These are phyloP conservation scores for Fusarium equiseti DNA, from an alignment of 2,329 filamentous ascomycete genomes.

Conservation along the genomic window DNA sequence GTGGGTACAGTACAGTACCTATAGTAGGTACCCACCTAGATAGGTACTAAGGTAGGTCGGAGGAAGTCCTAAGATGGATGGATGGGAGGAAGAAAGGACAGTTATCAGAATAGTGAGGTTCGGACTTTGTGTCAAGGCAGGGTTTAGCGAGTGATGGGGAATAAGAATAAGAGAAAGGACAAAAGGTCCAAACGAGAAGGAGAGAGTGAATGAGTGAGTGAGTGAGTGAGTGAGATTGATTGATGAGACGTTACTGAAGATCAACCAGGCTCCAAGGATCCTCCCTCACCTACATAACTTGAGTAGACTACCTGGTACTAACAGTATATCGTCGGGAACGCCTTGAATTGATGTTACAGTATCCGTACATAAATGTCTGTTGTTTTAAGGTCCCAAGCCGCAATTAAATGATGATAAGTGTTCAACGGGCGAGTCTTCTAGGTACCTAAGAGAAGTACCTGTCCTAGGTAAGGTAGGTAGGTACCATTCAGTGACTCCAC, in stretches of 20 bases:
- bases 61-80: background rate
- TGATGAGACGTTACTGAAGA: conserved; percentile 44
- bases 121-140: conserved; percentile 11
- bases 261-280: conserved; percentile 44
- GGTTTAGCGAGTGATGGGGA: conserved; percentile 35
- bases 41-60: background rate
- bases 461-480: background rate
- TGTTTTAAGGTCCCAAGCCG: conserved; percentile 11
- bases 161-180: conserved; percentile 13
- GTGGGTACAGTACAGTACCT: background rate
- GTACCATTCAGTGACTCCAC: conserved; percentile 6
- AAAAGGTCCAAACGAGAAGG: background rate
- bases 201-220: conserved; percentile 8
- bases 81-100: conserved; percentile 8
- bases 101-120: background rate
- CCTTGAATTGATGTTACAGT: conserved; percentile 16
- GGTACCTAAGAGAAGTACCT: background rate
- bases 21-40: background rate
- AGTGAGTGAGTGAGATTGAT: conserved; percentile 23
- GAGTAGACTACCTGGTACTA: background rate
- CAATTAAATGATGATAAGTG: conserved; percentile 28
- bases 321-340: conserved; percentile 3
- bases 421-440: background rate
- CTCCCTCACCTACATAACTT: background rate
- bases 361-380: background rate